Percentiles rank a stretch among this genome's conserved stretches.
Evolutionary conservation across 192 early-diverging fungal genomes (phyloP).

Genomic region (Rhizophagus clarus): DNA sequence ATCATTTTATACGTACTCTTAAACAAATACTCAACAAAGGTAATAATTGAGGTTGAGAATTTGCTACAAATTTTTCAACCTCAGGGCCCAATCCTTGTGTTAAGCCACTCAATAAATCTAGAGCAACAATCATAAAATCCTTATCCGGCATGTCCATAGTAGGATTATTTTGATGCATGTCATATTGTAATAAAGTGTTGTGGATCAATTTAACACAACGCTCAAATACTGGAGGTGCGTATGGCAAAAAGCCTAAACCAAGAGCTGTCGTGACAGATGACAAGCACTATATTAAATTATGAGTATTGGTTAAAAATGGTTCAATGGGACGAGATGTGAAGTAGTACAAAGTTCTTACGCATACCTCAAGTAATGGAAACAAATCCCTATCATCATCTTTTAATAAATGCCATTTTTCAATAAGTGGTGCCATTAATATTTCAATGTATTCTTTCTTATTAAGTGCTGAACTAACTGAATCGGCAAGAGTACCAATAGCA

Average conservation of each 20-base stretch:
- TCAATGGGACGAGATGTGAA: not conserved
- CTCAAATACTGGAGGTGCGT: slow-evolving; percentile 81
- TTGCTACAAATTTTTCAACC: slow-evolving; percentile 76
- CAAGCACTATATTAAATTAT: slow-evolving; percentile 61
- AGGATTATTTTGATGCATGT: slow-evolving; percentile 53
- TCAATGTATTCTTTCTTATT: slow-evolving; percentile 81
- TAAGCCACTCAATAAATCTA: slow-evolving; percentile 94
- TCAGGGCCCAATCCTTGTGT: slow-evolving; percentile 85
- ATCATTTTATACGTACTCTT: slow-evolving; percentile 51
- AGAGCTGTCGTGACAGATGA: slow-evolving; percentile 85
- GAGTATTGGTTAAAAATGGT: not conserved
- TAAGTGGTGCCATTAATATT: slow-evolving; percentile 83
- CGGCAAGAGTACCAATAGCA: slow-evolving; percentile 96
- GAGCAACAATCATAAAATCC: slow-evolving; percentile 95
- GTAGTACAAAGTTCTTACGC: not conserved
- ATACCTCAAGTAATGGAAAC: slow-evolving; percentile 88
- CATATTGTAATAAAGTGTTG: slow-evolving; percentile 72
- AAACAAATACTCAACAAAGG: slow-evolving; percentile 83
- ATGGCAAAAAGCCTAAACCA: slow-evolving; percentile 85
- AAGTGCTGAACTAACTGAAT: slow-evolving; percentile 82
- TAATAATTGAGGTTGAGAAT: slow-evolving; percentile 70
- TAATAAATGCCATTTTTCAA: slow-evolving; percentile 82
- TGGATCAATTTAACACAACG: slow-evolving; percentile 90
- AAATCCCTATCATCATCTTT: slow-evolving; percentile 87
- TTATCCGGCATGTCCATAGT: slow-evolving; percentile 77